Conservation (phyloP, 257 asterid genomes). For the Rehmannia glutinosa region DNA sequence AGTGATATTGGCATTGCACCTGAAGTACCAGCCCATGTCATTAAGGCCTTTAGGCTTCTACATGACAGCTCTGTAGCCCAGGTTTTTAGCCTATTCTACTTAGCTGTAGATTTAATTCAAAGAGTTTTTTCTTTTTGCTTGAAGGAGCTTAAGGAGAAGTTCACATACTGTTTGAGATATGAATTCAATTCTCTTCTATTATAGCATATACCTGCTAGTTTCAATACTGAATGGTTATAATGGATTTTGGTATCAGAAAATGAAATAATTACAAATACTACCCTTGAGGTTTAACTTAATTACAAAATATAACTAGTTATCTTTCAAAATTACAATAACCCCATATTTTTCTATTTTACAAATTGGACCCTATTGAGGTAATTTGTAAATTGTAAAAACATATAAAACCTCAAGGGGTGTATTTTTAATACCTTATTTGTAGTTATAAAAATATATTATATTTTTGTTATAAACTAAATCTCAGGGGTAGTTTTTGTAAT, state of each 20-base stretch:
- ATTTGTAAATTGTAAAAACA: too few species aligned
- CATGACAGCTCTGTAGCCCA: slow-evolving; percentile 33
- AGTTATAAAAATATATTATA: not conserved
- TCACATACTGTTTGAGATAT: not conserved
- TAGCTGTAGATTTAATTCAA: not conserved
- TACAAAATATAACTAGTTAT: too few species aligned
- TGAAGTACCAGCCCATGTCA: slow-evolving; percentile 28
- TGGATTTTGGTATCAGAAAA: too few species aligned
- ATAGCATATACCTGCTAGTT: not conserved
- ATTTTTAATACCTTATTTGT: too few species aligned
- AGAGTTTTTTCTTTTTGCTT: not conserved
- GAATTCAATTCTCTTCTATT: not conserved
- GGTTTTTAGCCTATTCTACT: slow-evolving; percentile 12
- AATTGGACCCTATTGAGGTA: too few species aligned
- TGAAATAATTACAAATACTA: too few species aligned
- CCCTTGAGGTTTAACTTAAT: too few species aligned
- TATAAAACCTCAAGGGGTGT: too few species aligned
- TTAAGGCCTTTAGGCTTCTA: slow-evolving; percentile 35
- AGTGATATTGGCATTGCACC: slow-evolving; percentile 8
- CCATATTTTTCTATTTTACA: too few species aligned
- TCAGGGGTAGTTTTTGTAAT: too few species aligned
- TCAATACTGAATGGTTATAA: too few species aligned
- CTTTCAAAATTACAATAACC: too few species aligned
- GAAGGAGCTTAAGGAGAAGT: not conserved
- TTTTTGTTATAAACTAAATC: not conserved